These are phyloP conservation scores for Macadamia integrifolia DNA, from an alignment of 164 flowering plant species.

Conservation along the genomic window DNA sequence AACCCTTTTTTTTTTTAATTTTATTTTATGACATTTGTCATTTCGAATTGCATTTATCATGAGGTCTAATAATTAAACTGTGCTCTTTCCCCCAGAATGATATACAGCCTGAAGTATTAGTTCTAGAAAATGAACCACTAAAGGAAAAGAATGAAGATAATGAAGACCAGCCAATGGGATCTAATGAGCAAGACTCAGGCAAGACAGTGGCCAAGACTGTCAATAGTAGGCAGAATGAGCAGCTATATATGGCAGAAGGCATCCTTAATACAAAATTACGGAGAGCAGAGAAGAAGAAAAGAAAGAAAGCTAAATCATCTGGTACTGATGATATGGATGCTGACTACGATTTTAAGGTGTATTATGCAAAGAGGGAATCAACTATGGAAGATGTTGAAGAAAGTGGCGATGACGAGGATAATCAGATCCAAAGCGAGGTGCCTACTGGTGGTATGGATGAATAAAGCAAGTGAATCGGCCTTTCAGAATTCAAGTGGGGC, in stretches of 20 bases:
- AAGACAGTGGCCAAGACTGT: constrained; percentile 26
- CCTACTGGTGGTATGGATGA: background rate
- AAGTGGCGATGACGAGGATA: constrained; percentile 9
- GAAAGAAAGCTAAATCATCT: constrained; percentile 50
- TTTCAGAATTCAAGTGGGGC: too few species aligned
- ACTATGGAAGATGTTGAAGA: constrained; percentile 27
- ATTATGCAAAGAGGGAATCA: constrained; percentile 35
- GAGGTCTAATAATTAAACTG: too few species aligned
- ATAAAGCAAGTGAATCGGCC: background rate
- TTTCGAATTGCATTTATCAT: too few species aligned
- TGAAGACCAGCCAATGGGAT: constrained; percentile 52
- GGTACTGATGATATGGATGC: constrained; percentile 22
- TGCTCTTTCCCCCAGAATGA: constrained; percentile 29
- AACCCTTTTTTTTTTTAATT: too few species aligned
- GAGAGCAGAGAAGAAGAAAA: constrained; percentile 67
- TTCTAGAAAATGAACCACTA: constrained; percentile 13
- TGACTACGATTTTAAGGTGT: constrained; percentile 85
- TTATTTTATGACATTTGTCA: too few species aligned
- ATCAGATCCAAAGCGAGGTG: background rate
- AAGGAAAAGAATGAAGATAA: constrained; percentile 16
- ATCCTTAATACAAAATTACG: constrained; percentile 62
- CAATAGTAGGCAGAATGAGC: constrained; percentile 57
- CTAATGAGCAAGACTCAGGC: constrained; percentile 31
- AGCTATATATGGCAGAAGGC: constrained; percentile 75
- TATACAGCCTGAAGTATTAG: constrained; percentile 18